phyloP scores from a whole-genome alignment of 805 yeast species.

The Lachancea dasiensis region DNA sequence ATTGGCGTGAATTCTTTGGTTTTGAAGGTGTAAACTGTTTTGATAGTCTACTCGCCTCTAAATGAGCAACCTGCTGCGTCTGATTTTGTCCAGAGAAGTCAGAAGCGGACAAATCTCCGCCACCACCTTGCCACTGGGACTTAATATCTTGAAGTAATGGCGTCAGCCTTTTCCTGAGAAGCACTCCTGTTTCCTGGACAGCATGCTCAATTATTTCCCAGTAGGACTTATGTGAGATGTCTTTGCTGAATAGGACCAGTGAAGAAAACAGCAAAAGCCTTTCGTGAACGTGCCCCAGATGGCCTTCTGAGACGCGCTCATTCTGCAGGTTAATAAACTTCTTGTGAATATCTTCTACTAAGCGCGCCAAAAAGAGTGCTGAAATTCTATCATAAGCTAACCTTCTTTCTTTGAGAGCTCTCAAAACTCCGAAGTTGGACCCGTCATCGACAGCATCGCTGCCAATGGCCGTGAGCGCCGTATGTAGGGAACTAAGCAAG shows the following conservation, averaged over 20 bases:
- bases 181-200: constrained; percentile 31
- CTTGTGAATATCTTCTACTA: constrained; percentile 38
- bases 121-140: too few species aligned
- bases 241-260: constrained; percentile 51
- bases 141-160: neutral
- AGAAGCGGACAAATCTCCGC: too few species aligned
- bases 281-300: constrained; percentile 31
- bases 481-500: constrained; percentile 49
- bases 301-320: constrained; percentile 28
- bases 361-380: constrained; percentile 42
- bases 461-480: constrained; percentile 60
- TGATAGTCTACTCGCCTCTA: constrained; percentile 15
- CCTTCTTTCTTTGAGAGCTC: constrained; percentile 63
- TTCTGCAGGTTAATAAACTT: constrained; percentile 38
- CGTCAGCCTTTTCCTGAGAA: constrained; percentile 29
- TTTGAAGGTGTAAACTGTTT: constrained; percentile 12
- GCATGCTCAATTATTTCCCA: constrained; percentile 38
- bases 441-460: constrained; percentile 39
- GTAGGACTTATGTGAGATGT: constrained; percentile 45
- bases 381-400: constrained; percentile 53
- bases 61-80: constrained; percentile 13
- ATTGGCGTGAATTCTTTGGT: constrained; percentile 1
- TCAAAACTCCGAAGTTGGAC: constrained; percentile 54
- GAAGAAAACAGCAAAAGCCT: constrained; percentile 43
- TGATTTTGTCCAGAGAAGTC: constrained; percentile 1